Percentiles rank a stretch among this genome's conserved stretches.
These are phyloP conservation scores for Tripidium arundinaceum DNA, from an alignment of 202 grass and related monocot genomes.

Conservation along the genomic window DNA sequence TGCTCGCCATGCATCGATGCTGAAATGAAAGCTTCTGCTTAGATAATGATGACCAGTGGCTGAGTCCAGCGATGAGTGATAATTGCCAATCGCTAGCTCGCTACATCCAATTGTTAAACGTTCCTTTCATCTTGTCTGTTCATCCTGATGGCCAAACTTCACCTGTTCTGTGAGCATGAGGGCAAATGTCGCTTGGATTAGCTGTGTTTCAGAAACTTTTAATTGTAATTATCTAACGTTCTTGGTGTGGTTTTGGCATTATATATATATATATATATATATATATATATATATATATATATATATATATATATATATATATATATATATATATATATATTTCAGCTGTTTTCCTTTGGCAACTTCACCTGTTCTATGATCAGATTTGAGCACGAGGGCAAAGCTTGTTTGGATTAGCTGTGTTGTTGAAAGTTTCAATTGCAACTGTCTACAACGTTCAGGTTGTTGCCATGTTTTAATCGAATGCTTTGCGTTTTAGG, in stretches of 20 bases:
- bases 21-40: no score
- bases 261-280: no score
- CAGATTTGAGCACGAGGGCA: neutral
- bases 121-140: neutral
- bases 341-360: neutral
- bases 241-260: neutral
- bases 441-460: neutral
- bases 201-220: neutral
- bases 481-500: neutral
- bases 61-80: neutral
- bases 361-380: neutral
- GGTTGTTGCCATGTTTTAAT: neutral
- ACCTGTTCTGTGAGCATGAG: neutral
- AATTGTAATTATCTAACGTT: neutral
- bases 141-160: neutral
- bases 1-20: no score
- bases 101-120: neutral
- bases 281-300: no score
- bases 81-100: neutral
- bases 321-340: no score
- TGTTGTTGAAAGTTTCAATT: neutral
- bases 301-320: no score
- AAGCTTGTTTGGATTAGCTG: neutral
- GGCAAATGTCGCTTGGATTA: neutral
- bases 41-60: neutral